phyloP scores from a whole-genome alignment of 225 moss, liverwort and hornwort genomes.

The Neckera pumila region DNA sequence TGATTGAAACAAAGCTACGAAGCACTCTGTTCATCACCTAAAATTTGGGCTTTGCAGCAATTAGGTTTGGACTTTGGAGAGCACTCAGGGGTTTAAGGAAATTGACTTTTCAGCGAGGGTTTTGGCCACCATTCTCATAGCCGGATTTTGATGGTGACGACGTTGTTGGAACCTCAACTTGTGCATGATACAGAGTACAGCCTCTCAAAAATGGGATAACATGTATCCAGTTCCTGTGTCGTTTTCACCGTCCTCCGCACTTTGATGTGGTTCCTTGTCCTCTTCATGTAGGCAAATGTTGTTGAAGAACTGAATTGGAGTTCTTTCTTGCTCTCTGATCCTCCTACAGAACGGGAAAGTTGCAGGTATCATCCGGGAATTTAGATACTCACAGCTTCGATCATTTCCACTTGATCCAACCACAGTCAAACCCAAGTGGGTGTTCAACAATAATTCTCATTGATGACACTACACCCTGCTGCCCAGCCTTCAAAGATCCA shows the following conservation, averaged over 20 bases:
- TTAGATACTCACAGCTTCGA: neutral
- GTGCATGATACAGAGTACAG: neutral
- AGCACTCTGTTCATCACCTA: neutral
- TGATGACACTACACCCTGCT: neutral
- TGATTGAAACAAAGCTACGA: neutral
- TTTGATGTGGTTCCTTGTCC: neutral
- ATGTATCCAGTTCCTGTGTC: neutral
- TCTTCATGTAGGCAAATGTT: neutral
- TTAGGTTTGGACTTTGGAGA: neutral
- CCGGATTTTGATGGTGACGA: neutral
- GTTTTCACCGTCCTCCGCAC: neutral
- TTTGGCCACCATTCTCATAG: neutral
- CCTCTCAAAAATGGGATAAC: neutral
- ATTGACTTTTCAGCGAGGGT: neutral
- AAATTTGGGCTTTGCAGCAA: neutral
- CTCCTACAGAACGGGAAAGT: neutral
- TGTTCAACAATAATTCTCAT: neutral
- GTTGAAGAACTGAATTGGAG: too few relatives aligned
- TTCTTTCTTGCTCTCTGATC: neutral
- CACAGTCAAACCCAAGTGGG: neutral
- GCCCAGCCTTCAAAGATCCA: neutral
- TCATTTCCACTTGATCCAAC: neutral
- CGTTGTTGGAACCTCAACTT: neutral
- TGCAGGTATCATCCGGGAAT: neutral
- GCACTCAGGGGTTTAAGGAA: neutral